Percentiles rank a stretch among this genome's conserved stretches.
Conservation (phyloP, 352 stramenopile genomes). For the Ophiocytium majus region DNA sequence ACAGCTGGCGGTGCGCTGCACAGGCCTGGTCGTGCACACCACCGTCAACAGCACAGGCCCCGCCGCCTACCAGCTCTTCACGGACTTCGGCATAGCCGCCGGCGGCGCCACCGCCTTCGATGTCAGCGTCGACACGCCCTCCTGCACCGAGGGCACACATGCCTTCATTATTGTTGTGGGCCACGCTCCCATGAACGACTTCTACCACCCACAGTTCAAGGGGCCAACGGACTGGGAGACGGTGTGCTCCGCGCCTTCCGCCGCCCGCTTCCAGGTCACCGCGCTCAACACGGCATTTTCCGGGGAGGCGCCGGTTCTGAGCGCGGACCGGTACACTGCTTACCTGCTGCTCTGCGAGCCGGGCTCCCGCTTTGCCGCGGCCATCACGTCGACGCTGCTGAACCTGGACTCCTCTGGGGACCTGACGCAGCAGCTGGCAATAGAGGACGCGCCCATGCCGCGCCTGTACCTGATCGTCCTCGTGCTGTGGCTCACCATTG, state of each 20-base stretch:
- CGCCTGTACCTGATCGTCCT: conserved; percentile 32
- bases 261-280: neutral
- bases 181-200: neutral
- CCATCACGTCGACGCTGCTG: conserved; percentile 38
- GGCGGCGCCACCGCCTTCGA: neutral
- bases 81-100: neutral
- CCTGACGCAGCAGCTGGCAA: conserved; percentile 41
- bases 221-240: neutral
- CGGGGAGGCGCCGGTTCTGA: conserved; percentile 27
- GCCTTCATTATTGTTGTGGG: neutral
- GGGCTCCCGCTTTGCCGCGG: neutral
- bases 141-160: neutral
- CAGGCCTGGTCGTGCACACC: neutral
- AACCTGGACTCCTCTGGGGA: conserved; percentile 36
- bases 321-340: conserved; percentile 31
- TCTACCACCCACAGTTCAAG: neutral
- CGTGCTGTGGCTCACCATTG: conserved; percentile 23
- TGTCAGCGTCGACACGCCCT: neutral
- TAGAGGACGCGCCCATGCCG: conserved; percentile 35
- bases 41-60: neutral
- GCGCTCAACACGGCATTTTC: neutral
- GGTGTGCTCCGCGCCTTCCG: neutral
- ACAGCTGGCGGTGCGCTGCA: too few species aligned
- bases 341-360: conserved; percentile 33
- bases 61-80: neutral